A percentile compares a stretch with the other conserved stretches of the same genome.
phyloP scores from a whole-genome alignment of 1,284 basidiomycete species.

The Puccinia novopanici region DNA sequence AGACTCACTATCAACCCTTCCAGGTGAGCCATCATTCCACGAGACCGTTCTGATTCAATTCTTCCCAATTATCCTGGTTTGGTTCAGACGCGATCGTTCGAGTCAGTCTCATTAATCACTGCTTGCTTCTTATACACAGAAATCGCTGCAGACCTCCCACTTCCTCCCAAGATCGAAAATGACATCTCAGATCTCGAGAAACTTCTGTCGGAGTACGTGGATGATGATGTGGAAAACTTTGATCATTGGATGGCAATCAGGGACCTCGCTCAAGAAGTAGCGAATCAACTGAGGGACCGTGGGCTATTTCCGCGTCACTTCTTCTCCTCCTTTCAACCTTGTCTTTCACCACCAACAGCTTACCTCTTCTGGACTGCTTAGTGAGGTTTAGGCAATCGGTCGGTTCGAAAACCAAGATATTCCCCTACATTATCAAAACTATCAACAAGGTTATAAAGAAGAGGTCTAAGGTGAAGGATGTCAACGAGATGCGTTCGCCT shows the following conservation, averaged over 20 bases:
- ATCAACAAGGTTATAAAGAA: conserved; percentile 13
- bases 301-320: conserved; percentile 12
- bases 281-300: conserved; percentile 43
- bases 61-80: background rate
- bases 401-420: conserved; percentile 34
- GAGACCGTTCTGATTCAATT: background rate
- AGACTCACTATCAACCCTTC: background rate
- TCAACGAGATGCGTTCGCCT: conserved; percentile 13
- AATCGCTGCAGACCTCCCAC: conserved; percentile 16
- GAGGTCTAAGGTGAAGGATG: background rate
- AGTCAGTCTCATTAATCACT: background rate
- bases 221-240: background rate
- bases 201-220: background rate
- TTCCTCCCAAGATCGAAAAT: conserved; percentile 23
- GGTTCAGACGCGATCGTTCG: background rate
- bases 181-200: conserved; percentile 16
- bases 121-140: conserved; percentile 16
- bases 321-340: background rate
- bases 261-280: conserved; percentile 11
- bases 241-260: background rate
- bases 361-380: background rate
- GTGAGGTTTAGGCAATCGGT: conserved; percentile 39
- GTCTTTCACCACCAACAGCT: background rate
- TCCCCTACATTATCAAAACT: conserved; percentile 11
- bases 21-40: conserved; percentile 18